Evolutionary conservation across 2,329 filamentous ascomycete species (phyloP).

Genomic region (Gnomoniopsis smithogilvyi): DNA sequence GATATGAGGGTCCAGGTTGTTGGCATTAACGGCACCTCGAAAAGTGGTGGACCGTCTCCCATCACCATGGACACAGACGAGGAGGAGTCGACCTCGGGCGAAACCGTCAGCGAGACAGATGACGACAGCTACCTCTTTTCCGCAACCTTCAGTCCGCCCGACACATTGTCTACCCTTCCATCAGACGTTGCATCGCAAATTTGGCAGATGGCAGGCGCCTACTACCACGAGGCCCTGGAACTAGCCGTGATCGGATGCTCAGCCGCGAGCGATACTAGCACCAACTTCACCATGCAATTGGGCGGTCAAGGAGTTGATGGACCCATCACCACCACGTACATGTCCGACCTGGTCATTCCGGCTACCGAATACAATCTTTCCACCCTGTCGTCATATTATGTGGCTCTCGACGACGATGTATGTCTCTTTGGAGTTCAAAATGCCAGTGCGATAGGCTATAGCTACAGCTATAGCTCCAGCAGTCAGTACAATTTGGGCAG

Average conservation of each 20-base stretch:
- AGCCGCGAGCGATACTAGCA: slow-evolving; percentile 19
- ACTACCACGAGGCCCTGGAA: slow-evolving; percentile 14
- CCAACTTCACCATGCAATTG: slow-evolving; percentile 25
- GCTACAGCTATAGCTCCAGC: not conserved
- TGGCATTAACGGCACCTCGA: slow-evolving; percentile 14
- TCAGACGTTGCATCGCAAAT: slow-evolving; percentile 23
- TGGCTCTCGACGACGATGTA: not conserved
- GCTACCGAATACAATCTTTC: not conserved
- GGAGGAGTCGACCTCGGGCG: not conserved
- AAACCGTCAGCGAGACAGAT: not conserved
- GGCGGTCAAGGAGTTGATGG: slow-evolving; percentile 22
- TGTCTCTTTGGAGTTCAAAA: slow-evolving; percentile 32
- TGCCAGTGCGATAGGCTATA: too few species aligned
- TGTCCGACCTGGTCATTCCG: slow-evolving; percentile 28
- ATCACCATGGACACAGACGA: not conserved
- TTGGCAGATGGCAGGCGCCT: slow-evolving; percentile 26
- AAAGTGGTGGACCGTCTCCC: slow-evolving; percentile 2
- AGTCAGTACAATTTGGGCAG: slow-evolving; percentile 22
- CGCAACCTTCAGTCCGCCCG: slow-evolving; percentile 20
- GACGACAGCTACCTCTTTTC: slow-evolving; percentile 7
- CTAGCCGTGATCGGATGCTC: slow-evolving; percentile 25
- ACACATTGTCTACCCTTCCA: slow-evolving; percentile 26
- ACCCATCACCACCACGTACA: slow-evolving; percentile 23
- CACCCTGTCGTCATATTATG: not conserved
- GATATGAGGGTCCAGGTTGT: slow-evolving; percentile 2